Base-by-base conservation (phyloP, 1,284 basidiomycete species). In the Trichosporon faecale region DNA sequence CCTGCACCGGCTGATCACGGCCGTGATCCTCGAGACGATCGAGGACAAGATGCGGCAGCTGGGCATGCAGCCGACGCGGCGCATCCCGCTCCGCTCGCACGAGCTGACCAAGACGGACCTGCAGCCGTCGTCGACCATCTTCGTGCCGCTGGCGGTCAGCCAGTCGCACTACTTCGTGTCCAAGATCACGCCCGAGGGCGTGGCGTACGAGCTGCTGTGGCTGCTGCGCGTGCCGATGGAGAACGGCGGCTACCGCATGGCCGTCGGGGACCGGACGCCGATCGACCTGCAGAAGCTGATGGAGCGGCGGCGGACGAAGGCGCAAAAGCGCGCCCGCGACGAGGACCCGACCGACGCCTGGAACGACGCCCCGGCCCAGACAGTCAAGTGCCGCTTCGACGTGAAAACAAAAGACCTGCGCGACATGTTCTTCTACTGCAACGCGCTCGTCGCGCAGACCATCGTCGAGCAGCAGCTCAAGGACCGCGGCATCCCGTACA, bases 381-480 rank as follows among this genome's bases (percentile, higher is more conserved):
- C 60, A n/a, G 29, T 40, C 46, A 35, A 57, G 23, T 67, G 63
- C 60, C 77, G 77, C 2, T 82, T 79, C 71, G 72, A 77, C 44
- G 73, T 82, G 25, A 74, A 76, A 40, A 71, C 74, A n/a, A 74
- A 76, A 37, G 80, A 83, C 68, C 69, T 83, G 21, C 75, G 73
- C 35, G 78, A 80, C 66, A 68, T 82, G 64, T 80, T 76, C 73
- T 74, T 77, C 31, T 79, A 79, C 68, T 79, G 75, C 70, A 80
- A 80, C 76, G 94, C 94, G 9, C 90, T 94, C 8, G 91, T 95
- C n/a, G 90, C 93, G 18, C 93, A 93, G 79, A 90, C 89, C 72
- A 92, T 90, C 76, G 89, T 98, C 67, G 93, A 97, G 80, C 86
- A 89, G 68, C 94, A 96, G 81, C 88, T 98, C 78, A 93, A 93